Evolutionary conservation across 805 yeast species (phyloP).

Genomic region (Saccharomycopsis selenospora): DNA sequence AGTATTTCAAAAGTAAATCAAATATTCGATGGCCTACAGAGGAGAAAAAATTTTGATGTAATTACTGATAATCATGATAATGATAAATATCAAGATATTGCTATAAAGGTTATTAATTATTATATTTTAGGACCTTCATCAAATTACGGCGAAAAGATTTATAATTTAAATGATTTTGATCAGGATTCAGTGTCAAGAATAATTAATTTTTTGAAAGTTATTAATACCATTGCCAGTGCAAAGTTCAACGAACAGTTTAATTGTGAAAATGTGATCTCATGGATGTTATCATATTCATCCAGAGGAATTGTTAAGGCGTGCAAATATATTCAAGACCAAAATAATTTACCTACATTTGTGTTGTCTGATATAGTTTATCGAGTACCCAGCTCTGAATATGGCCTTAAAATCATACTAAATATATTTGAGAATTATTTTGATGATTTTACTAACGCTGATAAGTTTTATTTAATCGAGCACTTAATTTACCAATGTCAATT

Average conservation of each 20-base stretch:
- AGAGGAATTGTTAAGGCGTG: constrained; percentile 10
- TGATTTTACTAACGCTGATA: constrained; percentile 4
- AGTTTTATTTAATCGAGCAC: constrained; percentile 7
- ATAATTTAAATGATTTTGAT: not conserved
- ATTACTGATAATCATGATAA: not conserved
- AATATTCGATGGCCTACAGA: not conserved
- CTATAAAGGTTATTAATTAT: not conserved
- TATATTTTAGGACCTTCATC: not conserved
- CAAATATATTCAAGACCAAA: not conserved
- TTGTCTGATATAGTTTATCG: constrained; percentile 4
- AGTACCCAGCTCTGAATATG: constrained; percentile 6
- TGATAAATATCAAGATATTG: not conserved
- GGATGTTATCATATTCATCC: constrained; percentile 1
- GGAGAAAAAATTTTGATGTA: not conserved
- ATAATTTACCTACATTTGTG: constrained; percentile 3
- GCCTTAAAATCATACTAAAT: constrained; percentile 5
- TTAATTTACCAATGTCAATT: constrained; percentile 8
- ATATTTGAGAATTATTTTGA: constrained; percentile 8
- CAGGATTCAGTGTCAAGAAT: not conserved
- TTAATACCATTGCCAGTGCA: not conserved
- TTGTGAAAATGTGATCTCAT: not conserved
- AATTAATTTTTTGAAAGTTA: not conserved
- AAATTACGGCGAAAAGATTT: not conserved
- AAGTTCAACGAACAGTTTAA: not conserved
- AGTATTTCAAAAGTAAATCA: not conserved